Conservation (phyloP, 2,329 filamentous ascomycete species). For the Cucurbitaria berberidis region DNA sequence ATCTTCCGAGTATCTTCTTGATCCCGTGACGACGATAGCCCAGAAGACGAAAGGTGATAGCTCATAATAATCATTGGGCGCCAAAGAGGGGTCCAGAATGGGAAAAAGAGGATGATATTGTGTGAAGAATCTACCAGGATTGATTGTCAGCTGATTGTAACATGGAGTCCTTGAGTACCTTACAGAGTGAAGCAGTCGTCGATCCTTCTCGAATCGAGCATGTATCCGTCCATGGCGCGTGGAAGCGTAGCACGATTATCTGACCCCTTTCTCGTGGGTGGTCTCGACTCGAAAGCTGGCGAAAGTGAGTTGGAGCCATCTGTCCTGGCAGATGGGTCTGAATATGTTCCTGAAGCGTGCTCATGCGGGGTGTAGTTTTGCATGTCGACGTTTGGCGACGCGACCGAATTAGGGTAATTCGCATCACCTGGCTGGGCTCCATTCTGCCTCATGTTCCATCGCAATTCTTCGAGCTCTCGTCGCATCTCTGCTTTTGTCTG, state of each 20-base stretch:
- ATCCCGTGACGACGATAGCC: constrained; percentile 49
- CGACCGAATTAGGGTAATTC: constrained; percentile 34
- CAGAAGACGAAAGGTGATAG: constrained; percentile 49
- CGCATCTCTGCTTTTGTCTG: constrained; percentile 50
- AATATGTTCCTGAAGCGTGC: constrained; percentile 33
- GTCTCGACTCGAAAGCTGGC: constrained; percentile 36
- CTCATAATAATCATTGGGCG: constrained; percentile 44
- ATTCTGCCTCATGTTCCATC: constrained; percentile 44
- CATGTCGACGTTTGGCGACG: constrained; percentile 36
- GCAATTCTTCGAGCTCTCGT: constrained; percentile 44
- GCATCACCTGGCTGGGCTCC: constrained; percentile 30
- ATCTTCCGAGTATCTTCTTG: constrained; percentile 47
- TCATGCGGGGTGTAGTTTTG: constrained; percentile 36
- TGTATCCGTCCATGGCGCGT: constrained; percentile 37
- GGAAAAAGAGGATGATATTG: constrained; percentile 45
- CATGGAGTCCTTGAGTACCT: background rate
- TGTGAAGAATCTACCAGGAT: constrained; percentile 37
- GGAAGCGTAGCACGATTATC: constrained; percentile 31
- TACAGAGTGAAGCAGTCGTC: constrained; percentile 47
- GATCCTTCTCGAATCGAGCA: constrained; percentile 42
- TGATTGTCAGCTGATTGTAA: constrained; percentile 20
- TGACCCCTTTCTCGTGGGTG: constrained; percentile 31
- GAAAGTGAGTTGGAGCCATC: constrained; percentile 39
- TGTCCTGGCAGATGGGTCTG: constrained; percentile 34
- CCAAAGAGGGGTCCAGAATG: constrained; percentile 38